Percentiles rank a stretch among this genome's conserved stretches.
phyloP scores from a whole-genome alignment of 805 yeast genomes.

The Barnettozyma salicaria region DNA sequence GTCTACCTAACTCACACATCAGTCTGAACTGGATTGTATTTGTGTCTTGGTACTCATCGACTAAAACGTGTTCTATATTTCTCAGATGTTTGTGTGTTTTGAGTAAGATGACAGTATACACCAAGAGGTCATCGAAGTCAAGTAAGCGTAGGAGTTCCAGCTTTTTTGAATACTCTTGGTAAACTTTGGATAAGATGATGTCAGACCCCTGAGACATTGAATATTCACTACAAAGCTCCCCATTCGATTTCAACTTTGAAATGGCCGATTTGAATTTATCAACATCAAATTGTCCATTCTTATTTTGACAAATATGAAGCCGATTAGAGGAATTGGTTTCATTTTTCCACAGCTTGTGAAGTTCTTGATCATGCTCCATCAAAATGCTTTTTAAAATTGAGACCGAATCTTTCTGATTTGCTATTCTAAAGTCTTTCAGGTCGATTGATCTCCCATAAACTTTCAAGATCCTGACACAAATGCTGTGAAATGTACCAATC shows the following conservation, averaged over 20 bases:
- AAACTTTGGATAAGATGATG: constrained; percentile 36
- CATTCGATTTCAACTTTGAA: constrained; percentile 52
- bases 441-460: constrained; percentile 49
- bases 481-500: constrained; percentile 88
- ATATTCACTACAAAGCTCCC: constrained; percentile 39
- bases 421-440: constrained; percentile 42
- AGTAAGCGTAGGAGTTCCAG: constrained; percentile 39
- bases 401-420: constrained; percentile 57
- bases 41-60: constrained; percentile 96
- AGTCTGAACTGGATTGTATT: constrained; percentile 69
- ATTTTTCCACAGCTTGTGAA: too few relatives aligned
- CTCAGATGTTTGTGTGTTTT: constrained; percentile 18
- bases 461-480: constrained; percentile 58
- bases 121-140: constrained; percentile 82
- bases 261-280: constrained; percentile 27
- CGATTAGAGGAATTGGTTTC: too few relatives aligned
- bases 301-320: too few relatives aligned
- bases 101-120: constrained; percentile 48
- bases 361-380: constrained; percentile 8
- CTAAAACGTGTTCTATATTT: constrained; percentile 59
- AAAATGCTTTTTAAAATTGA: constrained; percentile 41
- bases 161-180: constrained; percentile 45
- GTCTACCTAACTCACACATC: constrained; percentile 45
- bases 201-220: constrained; percentile 22
- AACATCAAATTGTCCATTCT: constrained; percentile 8